A percentile compares a stretch with the other conserved stretches of the same genome.
These are phyloP conservation scores for Wallacemonas sp. DNA, from an alignment of 208 protist genomes.

Conservation along the genomic window DNA sequence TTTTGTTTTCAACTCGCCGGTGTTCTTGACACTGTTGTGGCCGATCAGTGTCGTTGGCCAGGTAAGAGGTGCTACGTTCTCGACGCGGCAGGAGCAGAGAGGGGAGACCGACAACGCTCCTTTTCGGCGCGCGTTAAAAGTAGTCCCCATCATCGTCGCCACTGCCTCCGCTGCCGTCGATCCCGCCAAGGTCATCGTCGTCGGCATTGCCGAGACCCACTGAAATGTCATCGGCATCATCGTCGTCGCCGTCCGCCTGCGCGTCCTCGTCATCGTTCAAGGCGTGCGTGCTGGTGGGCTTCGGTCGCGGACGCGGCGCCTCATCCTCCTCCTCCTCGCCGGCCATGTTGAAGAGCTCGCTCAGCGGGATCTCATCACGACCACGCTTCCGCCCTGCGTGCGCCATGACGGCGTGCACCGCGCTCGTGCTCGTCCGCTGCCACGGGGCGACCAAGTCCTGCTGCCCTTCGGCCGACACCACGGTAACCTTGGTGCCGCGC, in stretches of 20 bases:
- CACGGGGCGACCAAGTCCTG: not conserved
- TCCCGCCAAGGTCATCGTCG: conserved; percentile 65
- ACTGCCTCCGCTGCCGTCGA: conserved; percentile 42
- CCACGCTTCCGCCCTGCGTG: conserved; percentile 12
- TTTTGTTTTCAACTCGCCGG: too few relatives aligned
- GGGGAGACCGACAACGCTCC: too few relatives aligned
- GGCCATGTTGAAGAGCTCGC: conserved; percentile 20
- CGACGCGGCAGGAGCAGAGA: too few relatives aligned
- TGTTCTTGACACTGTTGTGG: too few relatives aligned
- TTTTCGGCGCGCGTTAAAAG: conserved; percentile 27
- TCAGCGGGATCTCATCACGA: conserved; percentile 9
- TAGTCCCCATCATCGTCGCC: conserved; percentile 51
- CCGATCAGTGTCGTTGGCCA: too few relatives aligned
- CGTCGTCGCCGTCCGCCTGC: conserved; percentile 32
- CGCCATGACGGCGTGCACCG: not conserved
- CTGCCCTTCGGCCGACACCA: conserved; percentile 20
- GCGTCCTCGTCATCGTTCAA: conserved; percentile 17
- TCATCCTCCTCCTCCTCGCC: conserved; percentile 31
- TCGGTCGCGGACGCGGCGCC: not conserved
- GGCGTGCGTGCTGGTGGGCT: not conserved
- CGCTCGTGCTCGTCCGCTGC: not conserved
- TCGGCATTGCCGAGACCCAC: conserved; percentile 45
- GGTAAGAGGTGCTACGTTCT: too few relatives aligned
- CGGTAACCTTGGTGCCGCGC: conserved; percentile 67
- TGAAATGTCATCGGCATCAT: conserved; percentile 47